phyloP scores from a whole-genome alignment of 73 alveolate species.

The Paramecium bursaria region DNA sequence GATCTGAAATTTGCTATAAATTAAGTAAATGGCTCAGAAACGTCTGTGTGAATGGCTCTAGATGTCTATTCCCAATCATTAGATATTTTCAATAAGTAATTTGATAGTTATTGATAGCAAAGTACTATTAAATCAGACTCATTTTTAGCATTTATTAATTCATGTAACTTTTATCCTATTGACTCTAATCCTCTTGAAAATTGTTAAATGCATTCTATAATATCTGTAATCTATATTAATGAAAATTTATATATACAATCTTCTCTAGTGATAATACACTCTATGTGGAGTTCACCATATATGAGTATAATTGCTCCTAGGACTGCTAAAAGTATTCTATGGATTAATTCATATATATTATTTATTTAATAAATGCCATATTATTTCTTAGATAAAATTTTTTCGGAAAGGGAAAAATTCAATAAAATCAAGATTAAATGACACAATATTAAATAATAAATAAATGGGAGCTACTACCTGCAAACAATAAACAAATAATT shows the following conservation, averaged over 20 bases:
- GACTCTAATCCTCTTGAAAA: neutral
- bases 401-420: no score
- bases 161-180: conserved; percentile 31
- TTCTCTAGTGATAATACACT: conserved; percentile 24
- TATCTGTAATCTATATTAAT: conserved; percentile 4
- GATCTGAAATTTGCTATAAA: conserved; percentile 36
- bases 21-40: conserved; percentile 29
- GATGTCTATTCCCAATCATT: neutral
- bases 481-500: no score
- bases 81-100: conserved; percentile 24
- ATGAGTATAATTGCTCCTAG: neutral
- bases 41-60: neutral
- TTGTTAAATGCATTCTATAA: neutral
- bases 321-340: conserved; percentile 11
- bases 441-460: no score
- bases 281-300: conserved; percentile 26
- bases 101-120: conserved; percentile 24
- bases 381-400: no score
- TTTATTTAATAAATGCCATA: no score
- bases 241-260: conserved; percentile 6
- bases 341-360: conserved; percentile 32
- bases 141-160: neutral
- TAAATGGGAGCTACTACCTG: no score
- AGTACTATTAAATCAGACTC: conserved; percentile 40
- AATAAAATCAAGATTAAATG: no score